A percentile compares a stretch with the other conserved stretches of the same genome.
These are phyloP conservation scores for Geranium brycei DNA, from an alignment of 345 rosid genomes.

Conservation along the genomic window DNA sequence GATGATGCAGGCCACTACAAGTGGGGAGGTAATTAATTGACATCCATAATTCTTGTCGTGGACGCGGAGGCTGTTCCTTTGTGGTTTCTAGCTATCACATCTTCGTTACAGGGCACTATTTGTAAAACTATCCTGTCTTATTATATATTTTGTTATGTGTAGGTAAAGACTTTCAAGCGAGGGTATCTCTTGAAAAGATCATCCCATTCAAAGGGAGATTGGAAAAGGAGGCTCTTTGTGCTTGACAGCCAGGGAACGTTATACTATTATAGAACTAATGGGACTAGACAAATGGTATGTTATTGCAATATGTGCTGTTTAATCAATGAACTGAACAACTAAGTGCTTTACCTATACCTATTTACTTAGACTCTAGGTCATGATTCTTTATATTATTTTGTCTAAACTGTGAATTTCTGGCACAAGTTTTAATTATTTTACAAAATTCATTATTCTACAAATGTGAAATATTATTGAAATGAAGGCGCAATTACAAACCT, in stretches of 20 bases:
- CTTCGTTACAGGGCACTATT: background rate
- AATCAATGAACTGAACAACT: background rate
- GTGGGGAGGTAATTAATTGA: slow-evolving; percentile 49
- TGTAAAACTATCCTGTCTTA: background rate
- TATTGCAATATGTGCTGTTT: background rate
- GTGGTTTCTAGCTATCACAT: background rate
- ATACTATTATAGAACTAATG: slow-evolving; percentile 59
- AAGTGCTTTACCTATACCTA: background rate
- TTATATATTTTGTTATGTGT: slow-evolving; percentile 9
- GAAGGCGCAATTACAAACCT: too few relatives aligned
- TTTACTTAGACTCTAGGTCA: too few relatives aligned
- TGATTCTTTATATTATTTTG: too few relatives aligned
- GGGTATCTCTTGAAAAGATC: slow-evolving; percentile 77
- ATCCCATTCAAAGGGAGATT: slow-evolving; percentile 55
- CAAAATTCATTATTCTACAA: too few relatives aligned
- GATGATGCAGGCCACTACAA: slow-evolving; percentile 32
- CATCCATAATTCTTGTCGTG: background rate
- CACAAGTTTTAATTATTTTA: too few relatives aligned
- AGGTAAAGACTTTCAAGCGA: slow-evolving; percentile 54
- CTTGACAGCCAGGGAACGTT: slow-evolving; percentile 70
- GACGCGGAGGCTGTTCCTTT: background rate
- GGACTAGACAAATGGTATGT: slow-evolving; percentile 46
- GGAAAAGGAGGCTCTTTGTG: slow-evolving; percentile 86
- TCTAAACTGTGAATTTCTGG: too few relatives aligned
- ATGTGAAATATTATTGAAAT: too few relatives aligned